Conservation (phyloP, 176 grass and related monocot species). For the Paspalum vaginatum region DNA sequence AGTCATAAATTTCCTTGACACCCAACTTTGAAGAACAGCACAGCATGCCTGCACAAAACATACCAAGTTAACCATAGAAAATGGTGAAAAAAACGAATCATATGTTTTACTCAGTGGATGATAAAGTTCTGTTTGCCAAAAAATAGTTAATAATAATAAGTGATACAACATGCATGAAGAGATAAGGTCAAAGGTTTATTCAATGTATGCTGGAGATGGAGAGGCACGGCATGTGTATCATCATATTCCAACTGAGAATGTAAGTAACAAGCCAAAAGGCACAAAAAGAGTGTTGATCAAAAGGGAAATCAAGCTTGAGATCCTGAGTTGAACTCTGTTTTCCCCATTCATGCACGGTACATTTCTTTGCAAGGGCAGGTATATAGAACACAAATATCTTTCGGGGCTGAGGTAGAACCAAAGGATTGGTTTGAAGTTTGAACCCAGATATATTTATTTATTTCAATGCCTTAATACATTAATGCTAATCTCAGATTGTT, state of each 20-base stretch:
- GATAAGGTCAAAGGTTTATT: background rate
- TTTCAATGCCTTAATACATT: slow-evolving; percentile 1
- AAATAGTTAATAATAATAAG: background rate
- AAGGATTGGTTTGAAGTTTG: background rate
- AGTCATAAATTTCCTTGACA: slow-evolving; percentile 99
- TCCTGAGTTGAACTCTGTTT: background rate
- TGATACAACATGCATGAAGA: background rate
- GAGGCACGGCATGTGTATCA: background rate
- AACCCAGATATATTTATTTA: background rate
- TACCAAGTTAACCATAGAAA: slow-evolving; percentile 2
- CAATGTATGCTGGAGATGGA: background rate
- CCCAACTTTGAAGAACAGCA: slow-evolving; percentile 99
- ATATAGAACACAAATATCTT: background rate
- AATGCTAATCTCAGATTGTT: background rate
- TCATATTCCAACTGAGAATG: background rate
- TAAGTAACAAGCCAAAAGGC: background rate
- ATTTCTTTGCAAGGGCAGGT: background rate
- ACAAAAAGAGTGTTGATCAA: background rate
- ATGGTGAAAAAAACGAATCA: slow-evolving; percentile 31
- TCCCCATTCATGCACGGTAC: background rate
- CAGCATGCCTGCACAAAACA: slow-evolving; percentile 81
- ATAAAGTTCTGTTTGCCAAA: background rate
- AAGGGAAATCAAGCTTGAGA: background rate
- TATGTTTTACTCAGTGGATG: background rate
- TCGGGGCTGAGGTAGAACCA: background rate